Evolutionary conservation across 176 grass and related monocot species (phyloP).

Genomic region (Bromus sterilis): DNA sequence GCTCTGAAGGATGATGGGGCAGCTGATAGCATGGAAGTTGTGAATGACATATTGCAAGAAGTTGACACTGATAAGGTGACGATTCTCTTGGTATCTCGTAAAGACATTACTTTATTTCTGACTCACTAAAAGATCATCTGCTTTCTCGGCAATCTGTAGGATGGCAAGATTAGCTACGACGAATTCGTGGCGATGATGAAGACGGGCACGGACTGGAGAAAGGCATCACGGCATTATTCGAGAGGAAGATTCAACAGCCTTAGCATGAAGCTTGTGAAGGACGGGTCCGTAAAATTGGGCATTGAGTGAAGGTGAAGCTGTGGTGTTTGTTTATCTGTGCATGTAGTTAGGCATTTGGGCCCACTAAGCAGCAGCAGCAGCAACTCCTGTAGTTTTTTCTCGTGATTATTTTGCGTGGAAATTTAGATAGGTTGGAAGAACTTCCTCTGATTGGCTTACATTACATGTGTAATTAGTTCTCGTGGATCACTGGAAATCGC

Average conservation of each 20-base stretch:
- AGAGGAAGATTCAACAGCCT: conserved; percentile 99
- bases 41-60: conserved; percentile 94
- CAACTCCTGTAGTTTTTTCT: conserved; percentile 10
- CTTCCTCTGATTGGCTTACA: conserved; percentile 40
- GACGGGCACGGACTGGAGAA: conserved; percentile 98
- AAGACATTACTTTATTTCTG: background rate
- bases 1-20: conserved; percentile 77
- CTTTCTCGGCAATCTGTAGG: conserved; percentile 36
- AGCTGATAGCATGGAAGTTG: conserved; percentile 82
- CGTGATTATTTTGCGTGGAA: conserved; percentile 48
- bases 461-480: conserved; percentile 85
- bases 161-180: conserved; percentile 96
- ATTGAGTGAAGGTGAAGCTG: conserved; percentile 52
- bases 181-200: conserved; percentile 99
- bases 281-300: conserved; percentile 86
- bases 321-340: conserved; percentile 26
- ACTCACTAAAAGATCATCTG: background rate
- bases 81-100: background rate
- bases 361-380: conserved; percentile 23
- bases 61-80: conserved; percentile 94
- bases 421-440: conserved; percentile 56
- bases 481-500: conserved; percentile 14
- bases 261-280: conserved; percentile 94
- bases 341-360: conserved; percentile 44
- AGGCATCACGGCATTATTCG: conserved; percentile 96